Conservation (phyloP, 1,139 yeast species). For the Taiozyma sp. region DNA sequence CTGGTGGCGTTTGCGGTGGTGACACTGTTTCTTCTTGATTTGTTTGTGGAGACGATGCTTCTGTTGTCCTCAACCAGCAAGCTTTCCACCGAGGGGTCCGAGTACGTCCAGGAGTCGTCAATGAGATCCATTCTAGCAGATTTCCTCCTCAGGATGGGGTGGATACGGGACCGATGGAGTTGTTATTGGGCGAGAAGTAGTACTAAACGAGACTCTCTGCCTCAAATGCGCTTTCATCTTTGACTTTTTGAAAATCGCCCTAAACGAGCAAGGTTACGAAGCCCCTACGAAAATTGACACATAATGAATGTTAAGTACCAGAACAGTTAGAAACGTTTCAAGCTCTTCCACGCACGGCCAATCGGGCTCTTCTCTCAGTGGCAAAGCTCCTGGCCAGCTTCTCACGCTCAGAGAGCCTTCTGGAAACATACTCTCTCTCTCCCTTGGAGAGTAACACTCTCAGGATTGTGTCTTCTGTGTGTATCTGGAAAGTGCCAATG, state of each 20-base stretch:
- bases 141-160: background rate
- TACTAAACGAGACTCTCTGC: background rate
- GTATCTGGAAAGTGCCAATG: slow-evolving; percentile 50
- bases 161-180: background rate
- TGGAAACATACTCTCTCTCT: slow-evolving; percentile 43
- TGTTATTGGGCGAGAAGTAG: background rate
- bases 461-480: slow-evolving; percentile 63
- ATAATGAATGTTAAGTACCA: background rate
- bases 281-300: background rate
- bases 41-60: background rate
- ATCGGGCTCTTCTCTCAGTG: slow-evolving; percentile 43
- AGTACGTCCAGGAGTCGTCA: slow-evolving; percentile 6
- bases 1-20: background rate
- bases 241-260: background rate
- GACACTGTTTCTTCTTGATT: background rate
- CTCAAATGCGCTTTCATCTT: background rate
- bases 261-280: background rate
- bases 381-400: slow-evolving; percentile 58
- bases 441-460: slow-evolving; percentile 48
- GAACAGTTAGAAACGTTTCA: background rate
- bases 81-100: slow-evolving; percentile 7
- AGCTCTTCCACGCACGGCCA: slow-evolving; percentile 17
- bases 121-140: background rate
- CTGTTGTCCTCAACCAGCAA: background rate
- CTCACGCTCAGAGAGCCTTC: slow-evolving; percentile 58